Evolutionary conservation across 2,329 filamentous ascomycete species (phyloP).

Genomic region (Cucurbitaria berberidis): DNA sequence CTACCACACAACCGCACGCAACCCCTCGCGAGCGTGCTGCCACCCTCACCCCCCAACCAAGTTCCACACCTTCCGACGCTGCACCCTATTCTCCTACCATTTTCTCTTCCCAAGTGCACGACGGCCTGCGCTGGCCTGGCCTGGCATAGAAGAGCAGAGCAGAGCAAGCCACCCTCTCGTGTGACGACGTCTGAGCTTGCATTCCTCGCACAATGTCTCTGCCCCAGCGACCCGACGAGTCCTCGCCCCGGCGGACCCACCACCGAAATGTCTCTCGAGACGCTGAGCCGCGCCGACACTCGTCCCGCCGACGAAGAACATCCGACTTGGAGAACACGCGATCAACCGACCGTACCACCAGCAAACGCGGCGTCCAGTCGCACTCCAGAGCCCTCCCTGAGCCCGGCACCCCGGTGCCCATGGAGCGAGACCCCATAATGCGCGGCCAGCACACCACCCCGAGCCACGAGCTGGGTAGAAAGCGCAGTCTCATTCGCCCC

Average conservation of each 20-base stretch:
- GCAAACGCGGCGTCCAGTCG: slow-evolving; percentile 51
- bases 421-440: slow-evolving; percentile 62
- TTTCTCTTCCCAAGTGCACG: slow-evolving; percentile 14
- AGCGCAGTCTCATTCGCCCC: slow-evolving; percentile 86
- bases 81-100: slow-evolving; percentile 16
- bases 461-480: slow-evolving; percentile 66
- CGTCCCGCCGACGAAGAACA: slow-evolving; percentile 60
- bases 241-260: slow-evolving; percentile 61
- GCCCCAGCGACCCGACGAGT: slow-evolving; percentile 68
- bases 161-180: slow-evolving; percentile 9
- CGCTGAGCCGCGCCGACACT: slow-evolving; percentile 64
- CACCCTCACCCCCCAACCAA: slow-evolving; percentile 3
- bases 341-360: slow-evolving; percentile 47
- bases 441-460: slow-evolving; percentile 42
- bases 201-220: slow-evolving; percentile 53
- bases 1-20: background rate
- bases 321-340: slow-evolving; percentile 73
- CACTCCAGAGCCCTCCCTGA: slow-evolving; percentile 53
- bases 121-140: background rate
- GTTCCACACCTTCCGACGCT: background rate
- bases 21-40: background rate
- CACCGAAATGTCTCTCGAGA: slow-evolving; percentile 65
- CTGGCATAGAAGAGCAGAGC: too few relatives aligned
- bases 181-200: slow-evolving; percentile 25
- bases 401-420: slow-evolving; percentile 49